Evolutionary conservation across 352 stramenopile genomes (phyloP), one percentile per base, ranked within the genome.

Genomic region (Aphanomyces stellatus): DNA sequence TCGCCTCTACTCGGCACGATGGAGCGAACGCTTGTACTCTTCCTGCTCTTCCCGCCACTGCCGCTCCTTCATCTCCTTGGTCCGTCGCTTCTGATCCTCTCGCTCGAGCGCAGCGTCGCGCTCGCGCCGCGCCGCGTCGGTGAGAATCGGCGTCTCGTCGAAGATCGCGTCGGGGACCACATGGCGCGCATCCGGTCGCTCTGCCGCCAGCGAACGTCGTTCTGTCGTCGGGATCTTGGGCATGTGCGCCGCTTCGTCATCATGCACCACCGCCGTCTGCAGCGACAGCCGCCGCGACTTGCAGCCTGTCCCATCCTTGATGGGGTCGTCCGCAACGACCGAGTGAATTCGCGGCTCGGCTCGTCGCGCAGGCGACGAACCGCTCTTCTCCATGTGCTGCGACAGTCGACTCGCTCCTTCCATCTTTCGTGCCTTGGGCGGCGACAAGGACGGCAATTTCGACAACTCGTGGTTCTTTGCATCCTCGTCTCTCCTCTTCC

Each of bases 21-120:
- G 33, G 2, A 64, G 34, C 24, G 55, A 64, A 11, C 55, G 55
- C 28, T 46, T 43, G 25, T 64, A 64, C 22, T 30, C 55, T n/a
- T 64, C 55, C 19, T 64, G 55, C 55, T 64, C 55, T 25, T 64
- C 55, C 11, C 55, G 55, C 55, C 55, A 64, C 55, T 64, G 31
- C 24, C 40, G 35, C 15, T 43, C 55, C 30, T 46, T 30, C 15
- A 48, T 11, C 30, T 64, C 55, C 55, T 64, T 64, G 3, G 43
- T 22, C 22, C 37, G 35, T 4, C 55, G 55, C 35, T 64, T 64
- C 25, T 64, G 35, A 10, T 48, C 55, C 27, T 64, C 55, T 15
- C 34, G 55, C 37, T 64, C 34, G 24, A 51, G n/a, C 11, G 24
- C 55, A 4, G 11, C 4, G 40, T 64, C 55, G n/a, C 55, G 33